A percentile compares a stretch with the other conserved stretches of the same genome.
Evolutionary conservation across 305 asterid genomes (phyloP).

Genomic region (Petunia hybrid): DNA sequence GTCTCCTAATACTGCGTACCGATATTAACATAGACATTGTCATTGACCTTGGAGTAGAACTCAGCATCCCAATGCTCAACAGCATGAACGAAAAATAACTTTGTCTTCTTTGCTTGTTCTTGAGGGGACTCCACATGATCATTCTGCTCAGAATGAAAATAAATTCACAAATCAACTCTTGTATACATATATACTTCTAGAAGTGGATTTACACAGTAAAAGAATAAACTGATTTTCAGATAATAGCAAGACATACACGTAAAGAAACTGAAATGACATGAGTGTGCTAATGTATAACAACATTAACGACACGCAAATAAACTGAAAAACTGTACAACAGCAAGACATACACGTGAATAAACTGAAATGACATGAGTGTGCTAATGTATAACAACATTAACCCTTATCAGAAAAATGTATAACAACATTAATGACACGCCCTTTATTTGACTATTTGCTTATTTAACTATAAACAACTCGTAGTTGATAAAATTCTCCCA

Average conservation of each 20-base stretch:
- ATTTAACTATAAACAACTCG: not conserved
- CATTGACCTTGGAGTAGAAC: constrained; percentile 75
- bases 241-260: not conserved
- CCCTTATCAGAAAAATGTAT: not conserved
- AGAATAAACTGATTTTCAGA: not conserved
- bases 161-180: constrained; percentile 23
- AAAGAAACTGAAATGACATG: not conserved
- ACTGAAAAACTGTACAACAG: too few species aligned
- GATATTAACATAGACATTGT: constrained; percentile 76
- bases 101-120: constrained; percentile 70
- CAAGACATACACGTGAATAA: not conserved
- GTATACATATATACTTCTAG: not conserved
- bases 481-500: constrained; percentile 1
- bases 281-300: not conserved
- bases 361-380: not conserved
- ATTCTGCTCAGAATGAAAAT: constrained; percentile 53
- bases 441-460: not conserved
- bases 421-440: not conserved
- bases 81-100: constrained; percentile 69
- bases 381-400: constrained; percentile 1
- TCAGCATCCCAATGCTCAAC: constrained; percentile 90
- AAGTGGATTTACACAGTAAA: not conserved
- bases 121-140: constrained; percentile 68
- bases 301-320: not conserved
- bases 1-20: constrained; percentile 51